Conservation (phyloP, 208 protist genomes). For the Leishmania braziliensis region DNA sequence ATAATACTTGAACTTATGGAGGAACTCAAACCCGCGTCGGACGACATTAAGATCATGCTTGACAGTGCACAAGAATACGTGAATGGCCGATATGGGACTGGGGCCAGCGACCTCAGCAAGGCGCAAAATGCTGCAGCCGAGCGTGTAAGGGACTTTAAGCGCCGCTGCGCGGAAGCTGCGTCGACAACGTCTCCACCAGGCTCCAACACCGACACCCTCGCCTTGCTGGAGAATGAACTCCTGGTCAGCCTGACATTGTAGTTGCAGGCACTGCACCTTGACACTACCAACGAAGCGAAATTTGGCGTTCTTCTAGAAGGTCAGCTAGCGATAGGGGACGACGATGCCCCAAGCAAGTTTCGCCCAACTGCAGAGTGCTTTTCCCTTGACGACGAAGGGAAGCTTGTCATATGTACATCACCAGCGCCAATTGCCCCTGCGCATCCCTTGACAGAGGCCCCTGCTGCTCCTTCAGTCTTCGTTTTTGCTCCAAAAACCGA, state of each 20-base stretch:
- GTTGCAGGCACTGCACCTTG: slow-evolving; percentile 48
- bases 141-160: slow-evolving; percentile 34
- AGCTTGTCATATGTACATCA: slow-evolving; percentile 37
- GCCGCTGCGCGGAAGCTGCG: not conserved
- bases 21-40: not conserved
- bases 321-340: not conserved
- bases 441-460: slow-evolving; percentile 4
- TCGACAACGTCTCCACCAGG: not conserved
- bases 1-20: slow-evolving; percentile 41
- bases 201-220: not conserved
- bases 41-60: slow-evolving; percentile 34
- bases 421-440: not conserved
- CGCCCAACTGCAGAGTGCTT: slow-evolving; percentile 40
- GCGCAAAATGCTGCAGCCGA: slow-evolving; percentile 43
- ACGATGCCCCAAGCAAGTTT: not conserved
- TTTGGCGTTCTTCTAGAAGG: slow-evolving; percentile 40
- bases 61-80: slow-evolving; percentile 38
- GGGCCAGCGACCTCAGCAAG: slow-evolving; percentile 24
- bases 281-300: slow-evolving; percentile 24
- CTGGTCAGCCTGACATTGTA: slow-evolving; percentile 58
- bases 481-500: not conserved
- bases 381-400: slow-evolving; percentile 58
- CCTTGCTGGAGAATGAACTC: slow-evolving; percentile 49
- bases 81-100: slow-evolving; percentile 31
- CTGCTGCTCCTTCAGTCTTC: not conserved